These are phyloP conservation scores for Solanum okadae DNA, from an alignment of 257 asterid genomes.

Conservation along the genomic window DNA sequence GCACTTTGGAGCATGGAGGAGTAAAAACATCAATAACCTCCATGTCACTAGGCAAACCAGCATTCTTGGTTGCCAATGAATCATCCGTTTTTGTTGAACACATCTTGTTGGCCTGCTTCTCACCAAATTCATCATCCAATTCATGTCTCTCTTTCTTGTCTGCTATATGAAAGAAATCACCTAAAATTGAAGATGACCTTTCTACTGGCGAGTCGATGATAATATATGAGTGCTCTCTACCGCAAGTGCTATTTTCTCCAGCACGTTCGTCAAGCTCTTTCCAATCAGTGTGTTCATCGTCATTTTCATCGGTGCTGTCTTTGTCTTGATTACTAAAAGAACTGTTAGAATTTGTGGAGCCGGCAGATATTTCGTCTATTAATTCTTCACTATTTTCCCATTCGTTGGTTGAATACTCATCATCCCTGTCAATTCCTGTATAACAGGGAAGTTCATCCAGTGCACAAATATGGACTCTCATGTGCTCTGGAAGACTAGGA, in stretches of 20 bases:
- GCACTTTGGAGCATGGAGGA: slow-evolving; percentile 38
- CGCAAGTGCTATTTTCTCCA: neutral
- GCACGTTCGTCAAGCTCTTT: neutral
- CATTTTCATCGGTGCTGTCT: slow-evolving; percentile 3
- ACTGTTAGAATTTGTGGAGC: neutral
- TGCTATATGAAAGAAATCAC: neutral
- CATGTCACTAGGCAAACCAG: slow-evolving; percentile 13
- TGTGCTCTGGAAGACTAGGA: slow-evolving; percentile 49
- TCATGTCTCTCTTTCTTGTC: slow-evolving; percentile 2
- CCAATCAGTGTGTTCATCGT: neutral
- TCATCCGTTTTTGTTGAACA: slow-evolving; percentile 8
- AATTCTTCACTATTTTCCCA: slow-evolving; percentile 10
- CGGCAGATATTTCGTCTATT: neutral
- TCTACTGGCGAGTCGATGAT: neutral
- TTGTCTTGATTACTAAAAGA: neutral
- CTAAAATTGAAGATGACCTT: neutral
- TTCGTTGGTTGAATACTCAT: slow-evolving; percentile 7
- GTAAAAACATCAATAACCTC: slow-evolving; percentile 70
- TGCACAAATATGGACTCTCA: slow-evolving; percentile 35
- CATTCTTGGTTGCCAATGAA: slow-evolving; percentile 5
- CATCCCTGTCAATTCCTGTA: slow-evolving; percentile 5
- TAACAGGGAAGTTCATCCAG: slow-evolving; percentile 90
- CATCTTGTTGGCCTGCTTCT: slow-evolving; percentile 4
- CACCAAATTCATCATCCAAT: slow-evolving; percentile 1
- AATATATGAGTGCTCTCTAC: slow-evolving; percentile 3